Conservation (phyloP, 148 eudicot species). For the Hydrangea macrophylla region DNA sequence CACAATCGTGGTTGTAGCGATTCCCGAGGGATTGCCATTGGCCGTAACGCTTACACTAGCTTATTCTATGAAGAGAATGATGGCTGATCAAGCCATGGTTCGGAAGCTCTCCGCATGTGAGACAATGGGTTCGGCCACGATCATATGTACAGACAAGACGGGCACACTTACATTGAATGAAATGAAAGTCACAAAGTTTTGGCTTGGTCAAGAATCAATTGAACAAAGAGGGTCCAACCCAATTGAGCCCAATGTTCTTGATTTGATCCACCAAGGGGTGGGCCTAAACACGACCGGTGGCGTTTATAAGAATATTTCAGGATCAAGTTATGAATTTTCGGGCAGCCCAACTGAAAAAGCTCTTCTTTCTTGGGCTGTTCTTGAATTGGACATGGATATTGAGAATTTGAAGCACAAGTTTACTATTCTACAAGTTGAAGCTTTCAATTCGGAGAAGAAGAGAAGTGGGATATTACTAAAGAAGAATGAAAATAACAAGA, state of each 20-base stretch:
- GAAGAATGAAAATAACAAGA: background rate
- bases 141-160: slow-evolving; percentile 50
- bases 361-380: slow-evolving; percentile 35
- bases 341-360: slow-evolving; percentile 50
- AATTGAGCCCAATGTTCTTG: background rate
- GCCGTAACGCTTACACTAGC: slow-evolving; percentile 27
- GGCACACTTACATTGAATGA: slow-evolving; percentile 47
- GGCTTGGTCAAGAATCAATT: slow-evolving; percentile 17
- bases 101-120: slow-evolving; percentile 50
- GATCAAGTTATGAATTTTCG: slow-evolving; percentile 22
- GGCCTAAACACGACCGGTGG: slow-evolving; percentile 2
- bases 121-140: slow-evolving; percentile 54
- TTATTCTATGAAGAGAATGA: slow-evolving; percentile 30
- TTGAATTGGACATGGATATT: slow-evolving; percentile 30
- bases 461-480: slow-evolving; percentile 28
- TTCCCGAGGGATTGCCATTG: slow-evolving; percentile 22
- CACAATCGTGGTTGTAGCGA: slow-evolving; percentile 25
- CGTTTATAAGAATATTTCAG: background rate
- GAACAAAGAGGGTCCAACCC: background rate
- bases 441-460: slow-evolving; percentile 43
- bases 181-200: slow-evolving; percentile 24
- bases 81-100: slow-evolving; percentile 36
- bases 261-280: background rate
- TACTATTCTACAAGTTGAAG: slow-evolving; percentile 30
- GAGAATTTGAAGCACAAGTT: slow-evolving; percentile 13